A percentile compares a stretch with the other conserved stretches of the same genome.
Conservation (phyloP, 805 yeast species). For the Saccharomycopsis sp. region DNA sequence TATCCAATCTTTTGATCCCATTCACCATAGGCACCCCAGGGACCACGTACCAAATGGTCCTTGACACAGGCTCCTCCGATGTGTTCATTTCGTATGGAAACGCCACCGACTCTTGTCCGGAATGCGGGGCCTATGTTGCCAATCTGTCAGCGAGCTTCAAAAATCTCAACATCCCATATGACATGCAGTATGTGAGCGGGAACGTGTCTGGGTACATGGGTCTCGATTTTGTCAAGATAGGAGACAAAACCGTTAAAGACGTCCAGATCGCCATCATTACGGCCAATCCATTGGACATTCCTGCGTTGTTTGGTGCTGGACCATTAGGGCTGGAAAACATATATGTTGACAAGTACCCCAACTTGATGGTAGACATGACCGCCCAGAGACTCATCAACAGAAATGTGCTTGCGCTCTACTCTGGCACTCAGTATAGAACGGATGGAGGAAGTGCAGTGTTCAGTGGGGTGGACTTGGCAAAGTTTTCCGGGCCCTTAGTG, state of each 20-base stretch:
- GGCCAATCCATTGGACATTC: background rate
- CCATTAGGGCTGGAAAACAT: slow-evolving; percentile 11
- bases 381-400: slow-evolving; percentile 5
- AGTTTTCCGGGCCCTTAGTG: slow-evolving; percentile 35
- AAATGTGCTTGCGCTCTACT: slow-evolving; percentile 7
- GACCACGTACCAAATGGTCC: slow-evolving; percentile 22
- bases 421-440: slow-evolving; percentile 9
- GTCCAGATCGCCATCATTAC: slow-evolving; percentile 10
- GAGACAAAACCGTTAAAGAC: background rate
- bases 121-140: slow-evolving; percentile 10
- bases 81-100: slow-evolving; percentile 25
- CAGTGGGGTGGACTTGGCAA: slow-evolving; percentile 47
- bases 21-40: slow-evolving; percentile 16
- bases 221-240: slow-evolving; percentile 5
- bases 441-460: slow-evolving; percentile 35
- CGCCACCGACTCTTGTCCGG: background rate
- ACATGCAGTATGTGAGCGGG: slow-evolving; percentile 11
- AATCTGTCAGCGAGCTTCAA: slow-evolving; percentile 3
- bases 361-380: slow-evolving; percentile 2
- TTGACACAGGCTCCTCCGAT: slow-evolving; percentile 29
- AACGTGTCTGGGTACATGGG: slow-evolving; percentile 12
- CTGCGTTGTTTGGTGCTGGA: slow-evolving; percentile 11
- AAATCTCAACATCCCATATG: slow-evolving; percentile 6
- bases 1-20: slow-evolving; percentile 1
- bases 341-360: slow-evolving; percentile 10